Percentiles rank a stretch among this genome's conserved stretches.
These are phyloP conservation scores for Wickerhamomyces sp. DNA, from an alignment of 1,139 yeast species.

Conservation along the genomic window DNA sequence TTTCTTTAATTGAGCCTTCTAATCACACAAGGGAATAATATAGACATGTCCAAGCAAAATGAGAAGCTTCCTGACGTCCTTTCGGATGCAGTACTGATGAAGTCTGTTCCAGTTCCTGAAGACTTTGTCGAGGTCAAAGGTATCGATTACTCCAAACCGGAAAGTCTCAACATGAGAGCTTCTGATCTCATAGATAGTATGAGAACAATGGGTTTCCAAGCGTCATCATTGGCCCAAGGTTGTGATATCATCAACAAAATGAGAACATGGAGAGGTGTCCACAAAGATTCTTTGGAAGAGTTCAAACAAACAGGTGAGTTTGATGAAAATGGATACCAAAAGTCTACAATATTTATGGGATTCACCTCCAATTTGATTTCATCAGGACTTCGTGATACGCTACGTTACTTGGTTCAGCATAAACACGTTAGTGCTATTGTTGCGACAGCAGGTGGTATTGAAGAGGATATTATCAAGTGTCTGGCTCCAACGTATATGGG, in stretches of 20 bases:
- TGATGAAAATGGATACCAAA: constrained; percentile 78
- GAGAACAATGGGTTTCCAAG: constrained; percentile 98
- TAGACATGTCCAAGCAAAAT: constrained; percentile 28
- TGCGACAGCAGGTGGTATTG: constrained; percentile 96
- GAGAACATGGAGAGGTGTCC: constrained; percentile 89
- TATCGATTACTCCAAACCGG: constrained; percentile 76
- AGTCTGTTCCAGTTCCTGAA: constrained; percentile 81
- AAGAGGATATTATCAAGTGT: constrained; percentile 93
- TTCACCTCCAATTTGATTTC: constrained; percentile 96
- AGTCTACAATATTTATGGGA: constrained; percentile 89
- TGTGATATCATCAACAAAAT: constrained; percentile 88
- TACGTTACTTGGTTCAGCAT: constrained; percentile 84
- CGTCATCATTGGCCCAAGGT: constrained; percentile 76
- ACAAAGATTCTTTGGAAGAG: constrained; percentile 56
- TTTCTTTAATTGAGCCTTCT: not conserved
- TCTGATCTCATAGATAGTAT: constrained; percentile 72
- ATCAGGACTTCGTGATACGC: constrained; percentile 88
- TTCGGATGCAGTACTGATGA: constrained; percentile 84
- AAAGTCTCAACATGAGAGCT: constrained; percentile 68
- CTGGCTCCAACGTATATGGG: constrained; percentile 95
- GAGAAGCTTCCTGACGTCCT: constrained; percentile 56
- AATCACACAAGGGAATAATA: no score
- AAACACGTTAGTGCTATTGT: constrained; percentile 94
- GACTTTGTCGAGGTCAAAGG: constrained; percentile 76
- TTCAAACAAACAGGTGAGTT: constrained; percentile 69